Conservation (phyloP, 2,329 filamentous ascomycete species). For the Chaetoscypha palmicola region DNA sequence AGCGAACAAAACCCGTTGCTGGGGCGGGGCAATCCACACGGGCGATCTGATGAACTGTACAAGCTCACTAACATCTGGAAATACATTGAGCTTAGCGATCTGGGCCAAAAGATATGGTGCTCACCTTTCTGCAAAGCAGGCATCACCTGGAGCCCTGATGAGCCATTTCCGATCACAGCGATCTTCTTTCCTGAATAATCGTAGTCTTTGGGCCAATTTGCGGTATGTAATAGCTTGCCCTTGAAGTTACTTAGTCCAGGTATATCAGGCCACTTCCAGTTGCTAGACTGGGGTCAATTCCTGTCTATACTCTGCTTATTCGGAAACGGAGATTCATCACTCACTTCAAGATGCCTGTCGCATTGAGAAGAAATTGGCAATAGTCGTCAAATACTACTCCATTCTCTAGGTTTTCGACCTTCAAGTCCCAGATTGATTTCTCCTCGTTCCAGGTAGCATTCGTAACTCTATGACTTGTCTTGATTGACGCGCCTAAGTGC, state of each 20-base stretch:
- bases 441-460: conserved; percentile 21
- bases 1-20: conserved; percentile 34
- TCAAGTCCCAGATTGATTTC: conserved; percentile 10
- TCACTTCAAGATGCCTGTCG: conserved; percentile 33
- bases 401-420: conserved; percentile 20
- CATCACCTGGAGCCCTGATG: conserved; percentile 46
- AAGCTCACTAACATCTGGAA: conserved; percentile 33
- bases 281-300: conserved; percentile 20
- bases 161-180: conserved; percentile 45
- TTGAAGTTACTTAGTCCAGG: conserved; percentile 41
- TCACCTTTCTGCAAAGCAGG: conserved; percentile 34
- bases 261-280: conserved; percentile 56
- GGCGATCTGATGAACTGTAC: conserved; percentile 39
- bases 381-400: conserved; percentile 37
- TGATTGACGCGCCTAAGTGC: conserved; percentile 37
- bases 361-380: conserved; percentile 44
- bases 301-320: neutral
- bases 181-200: conserved; percentile 41
- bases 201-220: conserved; percentile 50
- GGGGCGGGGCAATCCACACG: conserved; percentile 37
- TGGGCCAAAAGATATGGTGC: no score
- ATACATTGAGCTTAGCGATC: no score
- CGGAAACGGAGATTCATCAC: neutral
- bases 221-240: conserved; percentile 51
- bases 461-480: conserved; percentile 37